A percentile compares a stretch with the other conserved stretches of the same genome.
phyloP scores from a whole-genome alignment of 176 grass and related monocot species.

The Poa annua region DNA sequence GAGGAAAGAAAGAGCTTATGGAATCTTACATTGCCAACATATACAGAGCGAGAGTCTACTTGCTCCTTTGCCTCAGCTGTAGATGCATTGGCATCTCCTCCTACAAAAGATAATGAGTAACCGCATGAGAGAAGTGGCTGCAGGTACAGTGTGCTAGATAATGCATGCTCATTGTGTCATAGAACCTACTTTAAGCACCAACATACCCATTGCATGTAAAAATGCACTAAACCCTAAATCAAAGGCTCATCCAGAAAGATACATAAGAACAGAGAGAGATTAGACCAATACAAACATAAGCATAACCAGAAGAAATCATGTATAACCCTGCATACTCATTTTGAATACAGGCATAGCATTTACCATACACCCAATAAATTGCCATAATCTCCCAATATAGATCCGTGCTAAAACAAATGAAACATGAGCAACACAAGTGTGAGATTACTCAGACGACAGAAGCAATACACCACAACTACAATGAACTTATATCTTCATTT shows the following conservation, averaged over 20 bases:
- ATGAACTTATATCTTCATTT: neutral
- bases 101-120: slow-evolving; percentile 35
- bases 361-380: neutral
- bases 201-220: neutral
- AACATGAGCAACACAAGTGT: neutral
- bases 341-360: neutral
- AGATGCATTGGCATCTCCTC: slow-evolving; percentile 54
- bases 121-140: slow-evolving; percentile 25
- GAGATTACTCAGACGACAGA: slow-evolving; percentile 2
- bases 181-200: neutral
- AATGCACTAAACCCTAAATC: slow-evolving; percentile 3
- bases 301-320: slow-evolving; percentile 3
- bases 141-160: neutral
- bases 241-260: neutral
- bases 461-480: neutral
- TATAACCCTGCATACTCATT: neutral
- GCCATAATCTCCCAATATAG: neutral
- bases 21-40: slow-evolving; percentile 80
- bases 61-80: slow-evolving; percentile 68
- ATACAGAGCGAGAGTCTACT: slow-evolving; percentile 65
- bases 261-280: slow-evolving; percentile 10
- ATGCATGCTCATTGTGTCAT: neutral
- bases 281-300: neutral
- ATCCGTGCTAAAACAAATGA: neutral
- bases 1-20: neutral